Evolutionary conservation across 2,329 filamentous ascomycete genomes (phyloP).

Genomic region (Diplodia seriata): DNA sequence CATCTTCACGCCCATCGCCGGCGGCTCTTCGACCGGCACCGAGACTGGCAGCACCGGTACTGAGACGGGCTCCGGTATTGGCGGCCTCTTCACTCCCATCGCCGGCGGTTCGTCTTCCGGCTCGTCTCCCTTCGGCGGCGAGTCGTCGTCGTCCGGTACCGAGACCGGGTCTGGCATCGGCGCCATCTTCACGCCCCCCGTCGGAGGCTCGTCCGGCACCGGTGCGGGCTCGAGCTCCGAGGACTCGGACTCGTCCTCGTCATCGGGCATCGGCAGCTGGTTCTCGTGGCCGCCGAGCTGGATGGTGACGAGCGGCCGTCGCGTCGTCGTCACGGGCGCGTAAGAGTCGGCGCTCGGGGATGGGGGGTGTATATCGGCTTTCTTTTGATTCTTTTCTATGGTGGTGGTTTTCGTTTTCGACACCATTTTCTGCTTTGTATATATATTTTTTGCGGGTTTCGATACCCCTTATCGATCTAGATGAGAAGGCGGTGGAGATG

Average conservation of each 20-base stretch:
- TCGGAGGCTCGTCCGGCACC: neutral
- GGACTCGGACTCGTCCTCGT: neutral
- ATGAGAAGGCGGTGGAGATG: neutral
- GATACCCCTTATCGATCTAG: neutral
- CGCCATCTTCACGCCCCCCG: neutral
- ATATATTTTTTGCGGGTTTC: neutral
- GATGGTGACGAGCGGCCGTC: neutral
- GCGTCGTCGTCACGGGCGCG: neutral
- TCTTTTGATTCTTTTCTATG: neutral
- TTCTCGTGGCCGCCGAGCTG: constrained; percentile 7
- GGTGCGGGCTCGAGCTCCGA: neutral
- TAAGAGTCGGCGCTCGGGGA: neutral
- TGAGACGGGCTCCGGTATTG: neutral
- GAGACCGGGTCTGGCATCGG: neutral
- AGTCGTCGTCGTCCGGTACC: neutral
- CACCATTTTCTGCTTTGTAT: neutral
- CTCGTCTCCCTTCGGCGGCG: neutral
- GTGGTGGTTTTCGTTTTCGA: neutral
- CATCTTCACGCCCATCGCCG: neutral
- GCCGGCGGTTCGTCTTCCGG: neutral
- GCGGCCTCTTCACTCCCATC: neutral
- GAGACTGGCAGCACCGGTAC: no score
- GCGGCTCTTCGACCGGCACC: no score
- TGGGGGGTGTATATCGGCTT: neutral
- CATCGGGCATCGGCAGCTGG: neutral